Conservation (phyloP, 108 stramenopile species). For the Licmophora abbreviata region DNA sequence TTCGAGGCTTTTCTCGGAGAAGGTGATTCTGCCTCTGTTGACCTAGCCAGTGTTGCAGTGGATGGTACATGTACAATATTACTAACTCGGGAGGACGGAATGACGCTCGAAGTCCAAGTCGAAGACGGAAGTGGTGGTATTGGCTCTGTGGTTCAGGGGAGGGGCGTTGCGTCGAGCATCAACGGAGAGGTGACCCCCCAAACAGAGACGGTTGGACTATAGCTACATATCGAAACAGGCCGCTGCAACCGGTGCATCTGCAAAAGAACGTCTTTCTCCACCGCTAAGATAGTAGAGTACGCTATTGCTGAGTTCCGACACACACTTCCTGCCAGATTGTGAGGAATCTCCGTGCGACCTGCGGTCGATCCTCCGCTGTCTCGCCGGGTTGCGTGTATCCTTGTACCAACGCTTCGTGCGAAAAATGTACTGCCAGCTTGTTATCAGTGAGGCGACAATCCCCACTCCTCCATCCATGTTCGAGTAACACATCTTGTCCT, state of each 20-base stretch:
- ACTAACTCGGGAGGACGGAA: slow-evolving; percentile 5
- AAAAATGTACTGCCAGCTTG: slow-evolving; percentile 13
- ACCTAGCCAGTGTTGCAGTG: slow-evolving; percentile 18
- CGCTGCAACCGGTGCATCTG: no score
- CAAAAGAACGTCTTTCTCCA: no score
- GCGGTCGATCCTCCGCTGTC: slow-evolving; percentile 2
- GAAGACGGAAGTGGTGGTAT: slow-evolving; percentile 24
- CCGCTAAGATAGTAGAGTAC: no score
- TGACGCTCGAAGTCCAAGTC: slow-evolving; percentile 6
- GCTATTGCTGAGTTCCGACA: no score
- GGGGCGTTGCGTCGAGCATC: no score
- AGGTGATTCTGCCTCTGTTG: slow-evolving; percentile 51
- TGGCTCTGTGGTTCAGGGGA: slow-evolving; percentile 11
- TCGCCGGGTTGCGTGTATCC: slow-evolving; percentile 1
- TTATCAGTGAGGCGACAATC: slow-evolving; percentile 5
- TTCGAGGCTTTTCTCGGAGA: slow-evolving; percentile 66
- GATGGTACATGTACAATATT: slow-evolving; percentile 1
- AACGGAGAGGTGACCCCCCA: no score
- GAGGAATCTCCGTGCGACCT: slow-evolving; percentile 1
- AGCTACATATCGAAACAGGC: no score
- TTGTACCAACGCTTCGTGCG: slow-evolving; percentile 7
- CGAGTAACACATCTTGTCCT: slow-evolving; percentile 5
- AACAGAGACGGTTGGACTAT: no score
- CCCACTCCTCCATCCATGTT: background rate
- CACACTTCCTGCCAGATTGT: background rate